Evolutionary conservation across 2,329 filamentous ascomycete species (phyloP).

Genomic region (Botrytis sinoallii): DNA sequence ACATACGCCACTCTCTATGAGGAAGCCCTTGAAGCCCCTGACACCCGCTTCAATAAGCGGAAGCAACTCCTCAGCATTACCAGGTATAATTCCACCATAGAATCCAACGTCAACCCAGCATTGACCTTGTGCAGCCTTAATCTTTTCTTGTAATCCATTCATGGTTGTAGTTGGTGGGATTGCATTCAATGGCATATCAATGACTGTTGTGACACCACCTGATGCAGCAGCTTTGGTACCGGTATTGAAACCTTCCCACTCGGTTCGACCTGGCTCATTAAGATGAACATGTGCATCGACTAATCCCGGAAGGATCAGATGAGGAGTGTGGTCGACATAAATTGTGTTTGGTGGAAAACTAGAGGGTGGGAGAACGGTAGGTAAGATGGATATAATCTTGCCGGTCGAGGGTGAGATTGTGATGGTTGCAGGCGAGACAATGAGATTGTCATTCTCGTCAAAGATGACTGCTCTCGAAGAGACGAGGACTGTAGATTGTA

Average conservation of each 20-base stretch:
- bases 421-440: conserved; percentile 78
- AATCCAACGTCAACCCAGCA: conserved; percentile 99
- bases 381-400: conserved; percentile 76
- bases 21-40: conserved; percentile 93
- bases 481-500: conserved; percentile 69
- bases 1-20: conserved; percentile 93
- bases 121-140: conserved; percentile 77
- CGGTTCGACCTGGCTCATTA: conserved; percentile 92
- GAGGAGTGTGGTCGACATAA: conserved; percentile 82
- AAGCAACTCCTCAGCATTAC: conserved; percentile 76
- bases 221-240: conserved; percentile 92
- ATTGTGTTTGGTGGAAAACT: conserved; percentile 69
- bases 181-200: conserved; percentile 97
- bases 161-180: conserved; percentile 95
- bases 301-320: conserved; percentile 81
- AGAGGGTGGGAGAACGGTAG: conserved; percentile 68
- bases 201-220: conserved; percentile 91
- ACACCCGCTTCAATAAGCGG: conserved; percentile 82
- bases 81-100: conserved; percentile 91
- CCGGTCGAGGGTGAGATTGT: conserved; percentile 74
- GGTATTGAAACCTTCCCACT: conserved; percentile 98
- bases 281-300: conserved; percentile 97
- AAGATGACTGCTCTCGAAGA: conserved; percentile 82
- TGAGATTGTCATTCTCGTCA: conserved; percentile 57
- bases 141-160: conserved; percentile 76